These are phyloP conservation scores for Emericellopsis cladophorae DNA, from an alignment of 2,329 filamentous ascomycete genomes.

Conservation along the genomic window DNA sequence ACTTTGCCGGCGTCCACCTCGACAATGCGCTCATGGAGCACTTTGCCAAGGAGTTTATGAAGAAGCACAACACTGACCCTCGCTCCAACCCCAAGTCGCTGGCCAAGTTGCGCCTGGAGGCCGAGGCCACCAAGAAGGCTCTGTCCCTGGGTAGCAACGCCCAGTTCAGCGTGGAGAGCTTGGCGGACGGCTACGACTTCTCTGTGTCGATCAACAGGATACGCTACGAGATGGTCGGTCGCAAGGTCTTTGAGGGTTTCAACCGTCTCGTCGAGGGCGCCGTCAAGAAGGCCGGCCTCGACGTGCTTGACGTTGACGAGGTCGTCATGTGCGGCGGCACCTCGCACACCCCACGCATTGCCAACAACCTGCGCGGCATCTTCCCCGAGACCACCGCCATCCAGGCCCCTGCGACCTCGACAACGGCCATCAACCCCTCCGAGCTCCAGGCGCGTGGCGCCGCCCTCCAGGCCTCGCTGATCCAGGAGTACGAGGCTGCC, in stretches of 20 bases:
- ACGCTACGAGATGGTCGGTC: constrained; percentile 79
- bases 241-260: constrained; percentile 81
- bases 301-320: constrained; percentile 87
- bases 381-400: constrained; percentile 74
- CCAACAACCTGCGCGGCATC: constrained; percentile 61
- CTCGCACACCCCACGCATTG: constrained; percentile 88
- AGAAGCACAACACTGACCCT: constrained; percentile 88
- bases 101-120: constrained; percentile 85
- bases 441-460: constrained; percentile 83
- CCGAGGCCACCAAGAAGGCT: constrained; percentile 84
- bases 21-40: constrained; percentile 90
- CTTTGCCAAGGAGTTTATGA: constrained; percentile 97
- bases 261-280: constrained; percentile 72
- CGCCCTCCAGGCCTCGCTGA: constrained; percentile 86
- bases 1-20: constrained; percentile 73
- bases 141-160: constrained; percentile 81
- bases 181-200: constrained; percentile 84
- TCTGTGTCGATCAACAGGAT: constrained; percentile 83
- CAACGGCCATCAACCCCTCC: constrained; percentile 79
- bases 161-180: constrained; percentile 83
- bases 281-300: constrained; percentile 83
- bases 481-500: constrained; percentile 85
- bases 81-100: constrained; percentile 67
- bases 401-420: constrained; percentile 68
- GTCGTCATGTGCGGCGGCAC: constrained; percentile 88